phyloP scores from a whole-genome alignment of 192 early-diverging fungal genomes.

The Podila epigama region DNA sequence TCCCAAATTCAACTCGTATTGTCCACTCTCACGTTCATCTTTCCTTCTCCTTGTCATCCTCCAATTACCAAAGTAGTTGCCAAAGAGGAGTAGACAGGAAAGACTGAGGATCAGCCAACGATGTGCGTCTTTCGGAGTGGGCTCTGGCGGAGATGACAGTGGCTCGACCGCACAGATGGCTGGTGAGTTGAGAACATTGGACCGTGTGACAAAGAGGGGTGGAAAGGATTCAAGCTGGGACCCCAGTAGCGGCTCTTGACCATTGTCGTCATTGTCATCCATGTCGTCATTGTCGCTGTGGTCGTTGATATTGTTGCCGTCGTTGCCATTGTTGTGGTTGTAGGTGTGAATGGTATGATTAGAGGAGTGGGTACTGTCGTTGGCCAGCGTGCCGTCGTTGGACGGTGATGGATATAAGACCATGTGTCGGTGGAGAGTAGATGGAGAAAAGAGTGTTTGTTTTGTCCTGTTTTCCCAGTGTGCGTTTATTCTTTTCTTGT shows the following conservation, averaged over 20 bases:
- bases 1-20: background rate
- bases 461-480: no score
- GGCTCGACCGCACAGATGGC: conserved; percentile 1
- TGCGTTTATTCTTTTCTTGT: no score
- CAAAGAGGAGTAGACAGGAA: conserved; percentile 53
- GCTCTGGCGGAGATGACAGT: background rate
- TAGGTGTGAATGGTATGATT: background rate
- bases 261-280: background rate
- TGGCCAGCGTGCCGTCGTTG: conserved; percentile 2
- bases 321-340: background rate
- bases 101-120: conserved; percentile 48
- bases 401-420: conserved; percentile 2
- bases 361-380: background rate
- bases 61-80: conserved; percentile 52
- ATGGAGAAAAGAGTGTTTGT: no score
- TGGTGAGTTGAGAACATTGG: conserved; percentile 26
- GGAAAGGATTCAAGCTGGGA: conserved; percentile 37
- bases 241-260: background rate
- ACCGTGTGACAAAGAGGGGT: conserved; percentile 15
- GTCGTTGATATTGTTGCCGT: background rate
- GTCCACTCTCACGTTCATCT: background rate
- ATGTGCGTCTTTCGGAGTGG: background rate
- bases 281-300: background rate
- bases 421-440: background rate
- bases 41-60: background rate